phyloP scores from a whole-genome alignment of 2,329 filamentous ascomycete species.

The Fusarium sp. region DNA sequence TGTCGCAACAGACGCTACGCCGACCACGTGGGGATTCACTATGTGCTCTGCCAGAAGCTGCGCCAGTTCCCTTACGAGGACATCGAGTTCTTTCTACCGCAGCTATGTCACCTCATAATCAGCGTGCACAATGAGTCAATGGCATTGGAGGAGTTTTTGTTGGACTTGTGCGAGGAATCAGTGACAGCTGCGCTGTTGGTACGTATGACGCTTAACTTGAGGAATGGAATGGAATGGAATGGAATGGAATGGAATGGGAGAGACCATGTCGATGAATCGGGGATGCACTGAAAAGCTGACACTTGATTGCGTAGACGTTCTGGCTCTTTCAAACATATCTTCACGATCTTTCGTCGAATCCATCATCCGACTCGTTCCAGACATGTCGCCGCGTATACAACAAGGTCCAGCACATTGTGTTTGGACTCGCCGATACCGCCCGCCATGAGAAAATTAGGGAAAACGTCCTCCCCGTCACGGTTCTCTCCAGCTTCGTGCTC shows the following conservation, averaged over 20 bases:
- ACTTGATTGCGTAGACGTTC: conserved; percentile 71
- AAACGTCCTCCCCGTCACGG: conserved; percentile 82
- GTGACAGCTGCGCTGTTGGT: conserved; percentile 86
- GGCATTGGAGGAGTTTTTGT: conserved; percentile 87
- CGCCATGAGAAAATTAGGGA: conserved; percentile 82
- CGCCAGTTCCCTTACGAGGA: conserved; percentile 91
- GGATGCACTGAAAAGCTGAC: conserved; percentile 33
- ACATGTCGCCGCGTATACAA: conserved; percentile 88
- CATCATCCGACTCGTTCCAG: conserved; percentile 80
- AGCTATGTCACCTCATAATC: conserved; percentile 88
- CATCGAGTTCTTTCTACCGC: conserved; percentile 91
- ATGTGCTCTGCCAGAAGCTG: conserved; percentile 88
- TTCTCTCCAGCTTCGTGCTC: conserved; percentile 82
- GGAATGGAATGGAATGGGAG: no score
- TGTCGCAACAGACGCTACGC: conserved; percentile 76
- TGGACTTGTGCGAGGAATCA: conserved; percentile 88
- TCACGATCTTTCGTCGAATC: conserved; percentile 80
- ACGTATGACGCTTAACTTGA: conserved; percentile 50
- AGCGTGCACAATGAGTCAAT: conserved; percentile 92
- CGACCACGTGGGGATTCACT: conserved; percentile 89
- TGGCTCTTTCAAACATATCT: conserved; percentile 92
- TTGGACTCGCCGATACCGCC: conserved; percentile 76
- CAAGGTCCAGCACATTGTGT: conserved; percentile 88
- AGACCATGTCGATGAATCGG: conserved; percentile 2
- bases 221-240: conserved; percentile 28